A percentile compares a stretch with the other conserved stretches of the same genome.
Evolutionary conservation across 140 eudicot genomes (phyloP).

Genomic region (Flaveria floridana): DNA sequence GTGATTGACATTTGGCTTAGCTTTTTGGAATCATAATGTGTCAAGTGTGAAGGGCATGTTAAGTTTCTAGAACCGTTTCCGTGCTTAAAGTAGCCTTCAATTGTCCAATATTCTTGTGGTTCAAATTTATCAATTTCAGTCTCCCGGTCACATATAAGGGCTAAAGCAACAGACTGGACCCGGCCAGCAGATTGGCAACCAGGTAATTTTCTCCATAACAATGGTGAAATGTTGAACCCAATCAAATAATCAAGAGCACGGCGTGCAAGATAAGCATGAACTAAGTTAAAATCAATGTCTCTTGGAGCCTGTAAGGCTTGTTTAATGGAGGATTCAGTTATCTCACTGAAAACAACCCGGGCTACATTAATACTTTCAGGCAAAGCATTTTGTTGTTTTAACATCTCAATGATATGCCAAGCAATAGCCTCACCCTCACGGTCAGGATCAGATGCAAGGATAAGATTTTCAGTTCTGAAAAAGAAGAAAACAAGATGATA

Average conservation of each 20-base stretch:
- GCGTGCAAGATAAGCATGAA: slow-evolving; percentile 89
- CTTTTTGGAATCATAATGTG: slow-evolving; percentile 59
- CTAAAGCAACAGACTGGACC: slow-evolving; percentile 91
- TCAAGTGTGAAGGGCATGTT: slow-evolving; percentile 51
- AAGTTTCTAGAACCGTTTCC: slow-evolving; percentile 24
- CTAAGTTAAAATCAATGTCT: slow-evolving; percentile 73
- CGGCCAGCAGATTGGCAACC: slow-evolving; percentile 99
- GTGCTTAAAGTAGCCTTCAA: slow-evolving; percentile 47
- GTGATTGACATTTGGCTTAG: slow-evolving; percentile 56
- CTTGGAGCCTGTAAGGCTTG: slow-evolving; percentile 78
- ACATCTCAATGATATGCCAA: slow-evolving; percentile 95
- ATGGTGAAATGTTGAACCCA: slow-evolving; percentile 92
- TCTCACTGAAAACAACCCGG: slow-evolving; percentile 83
- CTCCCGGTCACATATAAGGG: slow-evolving; percentile 83
- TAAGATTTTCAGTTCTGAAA: slow-evolving; percentile 79
- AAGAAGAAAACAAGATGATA: slow-evolving; percentile 31
- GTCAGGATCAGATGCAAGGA: slow-evolving; percentile 98
- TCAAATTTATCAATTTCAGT: slow-evolving; percentile 72
- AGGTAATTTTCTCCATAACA: slow-evolving; percentile 89
- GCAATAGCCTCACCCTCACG: slow-evolving; percentile 99
- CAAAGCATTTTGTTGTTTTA: slow-evolving; percentile 81
- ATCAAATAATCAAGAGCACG: slow-evolving; percentile 95
- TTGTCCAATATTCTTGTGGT: slow-evolving; percentile 85
- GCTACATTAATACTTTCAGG: slow-evolving; percentile 59
- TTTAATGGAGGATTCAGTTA: slow-evolving; percentile 87